Conservation (phyloP, 768 basidiomycete genomes). For the Pilatotrama ljubarskyi region DNA sequence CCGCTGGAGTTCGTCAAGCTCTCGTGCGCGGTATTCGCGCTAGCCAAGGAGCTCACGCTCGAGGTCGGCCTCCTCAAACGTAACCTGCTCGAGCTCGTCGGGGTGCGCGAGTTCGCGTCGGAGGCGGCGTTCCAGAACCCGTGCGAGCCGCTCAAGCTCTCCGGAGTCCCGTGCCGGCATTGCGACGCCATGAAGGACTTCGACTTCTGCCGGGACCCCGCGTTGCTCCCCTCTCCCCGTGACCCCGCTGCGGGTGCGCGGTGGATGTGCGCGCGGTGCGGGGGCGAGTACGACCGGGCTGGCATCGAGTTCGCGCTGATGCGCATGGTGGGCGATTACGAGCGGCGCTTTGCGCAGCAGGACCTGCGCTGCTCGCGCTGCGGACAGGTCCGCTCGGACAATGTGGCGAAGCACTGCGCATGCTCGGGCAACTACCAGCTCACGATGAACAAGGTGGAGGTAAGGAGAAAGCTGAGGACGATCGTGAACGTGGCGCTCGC, state of each 20-base stretch:
- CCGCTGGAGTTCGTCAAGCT: conserved; percentile 89
- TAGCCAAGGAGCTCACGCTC: conserved; percentile 78
- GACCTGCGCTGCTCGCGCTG: conserved; percentile 89
- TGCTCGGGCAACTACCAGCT: conserved; percentile 87
- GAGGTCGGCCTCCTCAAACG: conserved; percentile 89
- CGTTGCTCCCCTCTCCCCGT: conserved; percentile 58
- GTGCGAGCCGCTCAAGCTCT: conserved; percentile 81
- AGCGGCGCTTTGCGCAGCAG: conserved; percentile 81
- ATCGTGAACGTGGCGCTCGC: conserved; percentile 81
- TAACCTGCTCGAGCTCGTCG: conserved; percentile 85
- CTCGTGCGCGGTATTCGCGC: conserved; percentile 73
- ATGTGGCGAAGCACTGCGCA: conserved; percentile 78
- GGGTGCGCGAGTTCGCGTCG: conserved; percentile 81
- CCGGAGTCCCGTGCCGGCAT: conserved; percentile 84
- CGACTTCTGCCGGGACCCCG: conserved; percentile 92
- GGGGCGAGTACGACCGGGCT: conserved; percentile 84
- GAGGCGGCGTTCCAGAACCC: conserved; percentile 91
- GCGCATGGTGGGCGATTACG: conserved; percentile 66
- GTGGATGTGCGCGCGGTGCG: conserved; percentile 61
- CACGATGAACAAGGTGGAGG: conserved; percentile 71
- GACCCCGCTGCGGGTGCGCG: conserved; percentile 9
- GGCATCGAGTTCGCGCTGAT: conserved; percentile 88
- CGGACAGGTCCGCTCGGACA: conserved; percentile 87
- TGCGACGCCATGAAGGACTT: conserved; percentile 88
- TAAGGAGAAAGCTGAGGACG: conserved; percentile 70